Conservation (phyloP, 768 basidiomycete species). For the Leccinum ochraceum region DNA sequence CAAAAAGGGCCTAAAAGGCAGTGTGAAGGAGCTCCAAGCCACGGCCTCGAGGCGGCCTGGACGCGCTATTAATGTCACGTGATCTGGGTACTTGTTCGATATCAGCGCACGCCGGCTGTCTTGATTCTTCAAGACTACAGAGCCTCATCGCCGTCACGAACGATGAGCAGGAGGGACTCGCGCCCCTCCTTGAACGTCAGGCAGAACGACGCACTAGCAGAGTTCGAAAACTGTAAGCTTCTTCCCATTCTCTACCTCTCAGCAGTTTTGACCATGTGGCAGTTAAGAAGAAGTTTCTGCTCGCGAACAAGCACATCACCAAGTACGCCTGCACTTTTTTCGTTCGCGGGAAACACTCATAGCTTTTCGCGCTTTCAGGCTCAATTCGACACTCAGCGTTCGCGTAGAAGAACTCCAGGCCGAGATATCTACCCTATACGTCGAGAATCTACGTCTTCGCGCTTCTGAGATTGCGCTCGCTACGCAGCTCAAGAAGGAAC, state of each 20-base stretch:
- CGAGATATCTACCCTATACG: conserved; percentile 78
- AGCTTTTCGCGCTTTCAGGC: conserved; percentile 41
- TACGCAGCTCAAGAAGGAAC: conserved; percentile 77
- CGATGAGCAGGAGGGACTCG: conserved; percentile 38
- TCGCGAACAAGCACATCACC: conserved; percentile 90
- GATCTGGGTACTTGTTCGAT: conserved; percentile 33
- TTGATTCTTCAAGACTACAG: not conserved
- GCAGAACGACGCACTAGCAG: conserved; percentile 78
- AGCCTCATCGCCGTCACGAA: conserved; percentile 18
- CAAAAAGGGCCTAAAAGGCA: conserved; percentile 26
- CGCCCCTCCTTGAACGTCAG: conserved; percentile 55
- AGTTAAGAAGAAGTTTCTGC: conserved; percentile 93
- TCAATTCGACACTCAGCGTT: conserved; percentile 83
- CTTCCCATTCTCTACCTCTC: conserved; percentile 1
- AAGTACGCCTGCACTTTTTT: conserved; percentile 52
- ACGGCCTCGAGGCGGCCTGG: conserved; percentile 30
- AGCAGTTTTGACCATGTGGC: conserved; percentile 29
- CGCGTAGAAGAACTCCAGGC: conserved; percentile 83
- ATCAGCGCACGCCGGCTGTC: conserved; percentile 33
- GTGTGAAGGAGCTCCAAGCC: conserved; percentile 24
- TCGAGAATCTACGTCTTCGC: conserved; percentile 80
- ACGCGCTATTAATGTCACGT: conserved; percentile 31
- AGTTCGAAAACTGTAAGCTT: conserved; percentile 80
- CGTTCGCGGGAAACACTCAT: conserved; percentile 10
- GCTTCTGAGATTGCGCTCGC: conserved; percentile 78